Base-by-base conservation (phyloP, 495 filamentous ascomycete species). In the Podospora anserina region DNA sequence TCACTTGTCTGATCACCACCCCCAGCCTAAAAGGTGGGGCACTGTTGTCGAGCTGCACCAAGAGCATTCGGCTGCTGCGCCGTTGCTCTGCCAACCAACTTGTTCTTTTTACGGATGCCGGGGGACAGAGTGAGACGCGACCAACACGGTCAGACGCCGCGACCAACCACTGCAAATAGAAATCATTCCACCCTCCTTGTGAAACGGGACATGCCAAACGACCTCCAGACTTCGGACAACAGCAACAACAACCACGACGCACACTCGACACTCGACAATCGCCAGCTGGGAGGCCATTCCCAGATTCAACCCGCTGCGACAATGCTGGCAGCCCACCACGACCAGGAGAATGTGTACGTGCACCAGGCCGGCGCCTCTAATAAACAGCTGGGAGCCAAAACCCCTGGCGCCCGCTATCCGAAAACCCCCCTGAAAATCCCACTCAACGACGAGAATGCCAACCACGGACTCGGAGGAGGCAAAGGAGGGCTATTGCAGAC, bases 391-490 rank as follows among this genome's bases (percentile, higher is more conserved):
- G 85, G 87, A 69, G 85, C 91, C 27, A 96, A 96, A 81, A 93
- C 93, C 20, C 94, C 93, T 0, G 89, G 88, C 64, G 85, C 86
- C 66, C 87, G 88, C 78, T 88, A 84, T 69, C 89, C 89, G 11
- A 97, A 95, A 78, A 96, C 94, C 7, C 93, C 92, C 0, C 87
- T 94, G 76, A 94, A 91, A 73, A 78, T 94, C 32, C 88, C 91
- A 20, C 80, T 93, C 68, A 93, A 97, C 68, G 92, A 97, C 73
- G 95, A 97, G 77, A 97, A 97, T 81, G 71, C 78, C 27, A 80
- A 81, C n/a, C 74, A 82, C n/a, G 83, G 77, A 0, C 86, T 91
- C 75, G 81, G 78, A 15, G 90, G 88, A 15, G 90, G 88, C 11
- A 91, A 92, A 78, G 88, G 87, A 78, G 88, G 87, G 4, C 78